These are phyloP conservation scores for Ascochyta rabiei DNA, from an alignment of 2,329 filamentous ascomycete genomes.

Conservation along the genomic window DNA sequence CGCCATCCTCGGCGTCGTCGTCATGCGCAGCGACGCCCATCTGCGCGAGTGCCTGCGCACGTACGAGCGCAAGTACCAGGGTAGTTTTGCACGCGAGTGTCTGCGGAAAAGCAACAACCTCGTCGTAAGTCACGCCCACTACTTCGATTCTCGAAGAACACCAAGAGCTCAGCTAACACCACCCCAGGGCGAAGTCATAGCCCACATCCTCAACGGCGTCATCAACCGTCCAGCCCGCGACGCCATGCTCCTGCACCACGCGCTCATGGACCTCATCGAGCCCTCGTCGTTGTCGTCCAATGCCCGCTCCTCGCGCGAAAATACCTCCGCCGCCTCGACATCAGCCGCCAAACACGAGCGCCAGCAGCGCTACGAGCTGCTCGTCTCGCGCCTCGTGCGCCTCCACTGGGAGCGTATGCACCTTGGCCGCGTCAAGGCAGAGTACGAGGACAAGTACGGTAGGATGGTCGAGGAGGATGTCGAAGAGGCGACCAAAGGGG, in stretches of 20 bases:
- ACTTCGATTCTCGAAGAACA: not conserved
- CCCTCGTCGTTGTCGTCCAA: constrained; percentile 37
- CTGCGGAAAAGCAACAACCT: constrained; percentile 89
- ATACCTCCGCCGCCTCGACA: constrained; percentile 21
- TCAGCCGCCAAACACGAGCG: constrained; percentile 43
- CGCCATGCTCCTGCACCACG: constrained; percentile 87
- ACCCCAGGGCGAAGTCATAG: constrained; percentile 83
- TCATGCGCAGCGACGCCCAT: constrained; percentile 80
- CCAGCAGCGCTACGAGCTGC: constrained; percentile 76
- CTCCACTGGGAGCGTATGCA: constrained; percentile 92
- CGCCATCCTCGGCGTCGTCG: constrained; percentile 83
- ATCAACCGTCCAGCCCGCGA: constrained; percentile 96
- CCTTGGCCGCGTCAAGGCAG: constrained; percentile 76
- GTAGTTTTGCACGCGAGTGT: constrained; percentile 87
- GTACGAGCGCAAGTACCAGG: constrained; percentile 74
- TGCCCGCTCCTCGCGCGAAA: constrained; percentile 26
- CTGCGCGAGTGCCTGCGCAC: constrained; percentile 76
- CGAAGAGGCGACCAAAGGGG: constrained; percentile 73
- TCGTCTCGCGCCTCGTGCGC: constrained; percentile 85
- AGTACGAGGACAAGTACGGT: constrained; percentile 80
- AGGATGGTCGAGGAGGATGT: constrained; percentile 78
- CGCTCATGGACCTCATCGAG: constrained; percentile 65
- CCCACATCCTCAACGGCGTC: constrained; percentile 93
- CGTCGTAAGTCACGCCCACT: constrained; percentile 68
- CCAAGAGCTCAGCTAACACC: not conserved